Evolutionary conservation across 306 rosid genomes (phyloP), one percentile per base, ranked within the genome.

Genomic region (Abrus pulchellus): DNA sequence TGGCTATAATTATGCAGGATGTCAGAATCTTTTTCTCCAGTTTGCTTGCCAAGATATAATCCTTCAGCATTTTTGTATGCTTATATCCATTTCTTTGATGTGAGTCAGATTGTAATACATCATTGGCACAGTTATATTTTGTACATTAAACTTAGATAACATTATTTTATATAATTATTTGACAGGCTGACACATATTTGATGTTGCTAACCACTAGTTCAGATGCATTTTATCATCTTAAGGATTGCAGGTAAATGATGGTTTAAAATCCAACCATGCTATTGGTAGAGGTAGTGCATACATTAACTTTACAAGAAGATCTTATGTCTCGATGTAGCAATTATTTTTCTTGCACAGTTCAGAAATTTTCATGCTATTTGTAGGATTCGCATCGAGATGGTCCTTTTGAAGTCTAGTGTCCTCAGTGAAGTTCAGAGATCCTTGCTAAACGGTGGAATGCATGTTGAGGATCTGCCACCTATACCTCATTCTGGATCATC

Each of bases 381-480:
- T 75, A 95, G 99, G 98, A 85, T 95, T 87, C 94, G 90, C 41
- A 87, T 93, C 56, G 97, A 95, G 83, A 68, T 8, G 64, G 98
- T 95, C 68, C 98, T 95, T 76, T 79, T 92, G 90, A 95, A 87
- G 89, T 95, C 99, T 9, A 87, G 87, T n/a, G 97, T 95, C 72
- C 94, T 95, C 38, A 88, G 93, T 53, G 99, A 95, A 86, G 88
- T 93, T 89, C 99, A 95, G 93, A 95, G 99, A 85, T 95, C 99
- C 82, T 84, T 92, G 92, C 70, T 93, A 73, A 97, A 95, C 47
- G 97, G 98, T 62, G 99, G 99, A 78, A 93, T 95, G 99, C 97
- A 85, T 79, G 93, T 95, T 82, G 99, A 90, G 81, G 97, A 95
- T 68, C 85, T 95, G 85, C 98, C 95, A 77, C 82, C 92, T 11